These are phyloP conservation scores for Umbelopsis sp. DNA, from an alignment of 192 early-diverging fungal genomes.

Conservation along the genomic window DNA sequence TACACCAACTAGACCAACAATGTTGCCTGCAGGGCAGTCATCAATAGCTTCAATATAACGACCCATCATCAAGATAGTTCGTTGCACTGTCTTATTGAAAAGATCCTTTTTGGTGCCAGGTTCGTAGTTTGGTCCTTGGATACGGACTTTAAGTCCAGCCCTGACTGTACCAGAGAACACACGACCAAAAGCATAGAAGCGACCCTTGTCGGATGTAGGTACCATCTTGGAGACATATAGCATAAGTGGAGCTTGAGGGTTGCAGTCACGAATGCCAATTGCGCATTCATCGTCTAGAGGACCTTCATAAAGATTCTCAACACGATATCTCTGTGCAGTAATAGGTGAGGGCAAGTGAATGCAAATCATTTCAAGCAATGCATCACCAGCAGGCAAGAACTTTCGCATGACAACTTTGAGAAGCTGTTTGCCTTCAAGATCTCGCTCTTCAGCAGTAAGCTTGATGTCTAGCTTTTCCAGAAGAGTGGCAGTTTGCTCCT, in stretches of 20 bases:
- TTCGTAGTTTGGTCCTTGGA: slow-evolving; percentile 93
- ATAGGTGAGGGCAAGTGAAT: slow-evolving; percentile 95
- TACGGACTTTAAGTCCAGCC: slow-evolving; percentile 97
- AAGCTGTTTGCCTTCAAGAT: slow-evolving; percentile 86
- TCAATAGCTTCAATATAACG: slow-evolving; percentile 95
- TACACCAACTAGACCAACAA: slow-evolving; percentile 96
- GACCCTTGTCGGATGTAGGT: slow-evolving; percentile 95
- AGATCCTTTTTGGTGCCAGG: slow-evolving; percentile 91
- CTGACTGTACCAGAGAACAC: slow-evolving; percentile 97
- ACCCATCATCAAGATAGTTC: slow-evolving; percentile 99
- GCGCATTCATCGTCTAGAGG: slow-evolving; percentile 92
- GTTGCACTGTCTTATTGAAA: slow-evolving; percentile 94
- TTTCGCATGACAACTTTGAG: slow-evolving; percentile 95
- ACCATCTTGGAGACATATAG: slow-evolving; percentile 99
- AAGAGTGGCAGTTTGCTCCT: slow-evolving; percentile 74
- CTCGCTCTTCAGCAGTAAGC: slow-evolving; percentile 85
- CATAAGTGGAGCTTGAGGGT: slow-evolving; percentile 94
- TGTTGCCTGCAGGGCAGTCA: slow-evolving; percentile 98
- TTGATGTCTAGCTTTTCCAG: slow-evolving; percentile 85
- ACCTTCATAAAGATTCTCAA: slow-evolving; percentile 93
- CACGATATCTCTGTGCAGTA: slow-evolving; percentile 88
- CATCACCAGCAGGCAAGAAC: slow-evolving; percentile 95
- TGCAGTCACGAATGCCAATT: slow-evolving; percentile 79
- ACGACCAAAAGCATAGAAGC: slow-evolving; percentile 99
- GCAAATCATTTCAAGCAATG: slow-evolving; percentile 97